Percentiles rank a stretch among this genome's conserved stretches.
These are phyloP conservation scores for Boletus tomentosulus DNA, from an alignment of 768 basidiomycete genomes.

Conservation along the genomic window DNA sequence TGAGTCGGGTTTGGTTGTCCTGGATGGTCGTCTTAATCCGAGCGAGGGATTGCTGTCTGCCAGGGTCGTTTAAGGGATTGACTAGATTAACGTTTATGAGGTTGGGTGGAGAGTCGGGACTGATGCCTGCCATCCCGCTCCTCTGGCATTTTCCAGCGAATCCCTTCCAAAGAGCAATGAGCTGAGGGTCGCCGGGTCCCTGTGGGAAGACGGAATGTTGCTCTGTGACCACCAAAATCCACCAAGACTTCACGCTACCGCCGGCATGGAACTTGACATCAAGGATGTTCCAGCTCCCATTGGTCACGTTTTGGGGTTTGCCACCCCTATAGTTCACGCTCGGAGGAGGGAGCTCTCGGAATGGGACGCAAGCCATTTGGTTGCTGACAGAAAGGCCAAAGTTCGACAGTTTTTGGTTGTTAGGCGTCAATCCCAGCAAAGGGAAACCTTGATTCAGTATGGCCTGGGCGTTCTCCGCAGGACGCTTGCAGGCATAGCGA, in stretches of 20 bases:
- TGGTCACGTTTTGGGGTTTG: conserved; percentile 37
- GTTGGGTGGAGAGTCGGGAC: conserved; percentile 34
- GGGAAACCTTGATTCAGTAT: conserved; percentile 60
- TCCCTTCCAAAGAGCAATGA: conserved; percentile 43
- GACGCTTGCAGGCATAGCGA: conserved; percentile 58
- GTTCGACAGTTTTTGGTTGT: conserved; percentile 37
- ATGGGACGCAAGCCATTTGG: conserved; percentile 63
- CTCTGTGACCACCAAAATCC: conserved; percentile 63
- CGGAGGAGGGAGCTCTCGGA: conserved; percentile 60
- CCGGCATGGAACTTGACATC: conserved; percentile 64
- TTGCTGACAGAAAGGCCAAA: conserved; percentile 56
- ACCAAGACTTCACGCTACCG: conserved; percentile 53
- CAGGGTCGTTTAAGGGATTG: conserved; percentile 26
- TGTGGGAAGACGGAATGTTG: conserved; percentile 32
- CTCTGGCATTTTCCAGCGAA: conserved; percentile 53
- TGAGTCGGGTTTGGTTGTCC: conserved; percentile 18
- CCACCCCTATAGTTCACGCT: conserved; percentile 50
- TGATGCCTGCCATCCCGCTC: conserved; percentile 66
- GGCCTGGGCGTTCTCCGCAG: conserved; percentile 50
- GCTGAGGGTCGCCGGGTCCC: conserved; percentile 29
- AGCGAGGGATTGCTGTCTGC: conserved; percentile 35
- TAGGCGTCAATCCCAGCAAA: conserved; percentile 46
- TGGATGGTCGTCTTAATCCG: conserved; percentile 41
- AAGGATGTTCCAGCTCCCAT: conserved; percentile 76
- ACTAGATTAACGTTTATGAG: conserved; percentile 27